Conservation (phyloP, 768 basidiomycete genomes). For the Agrocybe chaxingu region DNA sequence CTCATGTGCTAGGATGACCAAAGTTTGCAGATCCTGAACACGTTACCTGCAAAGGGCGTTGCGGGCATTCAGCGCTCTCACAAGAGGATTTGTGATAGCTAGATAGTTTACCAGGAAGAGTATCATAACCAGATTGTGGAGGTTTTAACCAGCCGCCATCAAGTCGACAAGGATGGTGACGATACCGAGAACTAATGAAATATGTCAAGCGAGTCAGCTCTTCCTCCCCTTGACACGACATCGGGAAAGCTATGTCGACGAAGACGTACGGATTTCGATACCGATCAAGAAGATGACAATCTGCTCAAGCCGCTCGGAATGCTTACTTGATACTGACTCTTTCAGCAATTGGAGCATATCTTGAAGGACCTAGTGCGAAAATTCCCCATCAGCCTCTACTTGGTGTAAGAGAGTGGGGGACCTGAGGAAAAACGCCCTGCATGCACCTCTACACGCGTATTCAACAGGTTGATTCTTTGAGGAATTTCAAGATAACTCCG, state of each 20-base stretch:
- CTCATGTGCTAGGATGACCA: no score
- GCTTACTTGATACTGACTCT: conserved; percentile 88
- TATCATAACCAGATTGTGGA: not conserved
- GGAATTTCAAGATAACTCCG: conserved; percentile 94
- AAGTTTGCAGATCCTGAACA: no score
- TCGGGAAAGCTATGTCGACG: no score
- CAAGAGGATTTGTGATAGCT: no score
- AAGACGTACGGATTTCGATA: conserved; percentile 72
- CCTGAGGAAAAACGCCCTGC: conserved; percentile 1
- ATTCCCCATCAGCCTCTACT: conserved; percentile 1
- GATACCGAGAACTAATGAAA: conserved; percentile 71
- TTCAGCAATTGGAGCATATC: conserved; percentile 96
- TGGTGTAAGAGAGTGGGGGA: not conserved
- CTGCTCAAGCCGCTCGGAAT: conserved; percentile 88
- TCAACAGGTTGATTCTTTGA: conserved; percentile 88
- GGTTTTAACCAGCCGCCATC: conserved; percentile 30
- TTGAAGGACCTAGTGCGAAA: conserved; percentile 70
- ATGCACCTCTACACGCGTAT: conserved; percentile 86
- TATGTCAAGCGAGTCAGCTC: not conserved
- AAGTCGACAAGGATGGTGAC: conserved; percentile 88
- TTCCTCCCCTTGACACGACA: no score
- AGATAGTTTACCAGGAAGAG: not conserved
- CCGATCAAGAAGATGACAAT: conserved; percentile 90
- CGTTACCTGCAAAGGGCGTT: no score
- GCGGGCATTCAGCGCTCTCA: no score